These are phyloP conservation scores for Setaria italica DNA, from an alignment of 202 grass and related monocot species.

Conservation along the genomic window DNA sequence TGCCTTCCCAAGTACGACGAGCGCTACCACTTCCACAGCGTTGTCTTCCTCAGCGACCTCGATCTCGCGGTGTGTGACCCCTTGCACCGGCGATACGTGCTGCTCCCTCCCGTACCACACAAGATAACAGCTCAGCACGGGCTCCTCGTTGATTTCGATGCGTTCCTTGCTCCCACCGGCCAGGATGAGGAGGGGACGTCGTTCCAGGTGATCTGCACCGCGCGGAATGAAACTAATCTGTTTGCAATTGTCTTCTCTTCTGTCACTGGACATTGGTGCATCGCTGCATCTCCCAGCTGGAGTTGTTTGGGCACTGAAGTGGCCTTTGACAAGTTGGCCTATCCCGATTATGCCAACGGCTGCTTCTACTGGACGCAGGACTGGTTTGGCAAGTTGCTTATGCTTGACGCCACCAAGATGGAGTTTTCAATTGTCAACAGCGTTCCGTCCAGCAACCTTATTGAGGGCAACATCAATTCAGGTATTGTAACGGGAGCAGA, in stretches of 20 bases:
- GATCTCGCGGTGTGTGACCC: conserved; percentile 14
- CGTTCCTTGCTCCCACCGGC: neutral
- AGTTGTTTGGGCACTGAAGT: too few species aligned
- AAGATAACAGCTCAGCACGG: neutral
- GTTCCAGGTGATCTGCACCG: conserved; percentile 13
- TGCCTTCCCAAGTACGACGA: neutral
- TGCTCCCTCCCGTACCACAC: neutral
- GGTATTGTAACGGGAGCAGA: too few species aligned
- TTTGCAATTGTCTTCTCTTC: conserved; percentile 2
- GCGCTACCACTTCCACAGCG: neutral
- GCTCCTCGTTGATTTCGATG: neutral
- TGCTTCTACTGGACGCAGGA: too few species aligned
- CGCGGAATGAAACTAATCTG: neutral
- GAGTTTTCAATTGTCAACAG: too few species aligned
- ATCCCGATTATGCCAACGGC: too few species aligned
- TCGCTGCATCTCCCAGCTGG: neutral
- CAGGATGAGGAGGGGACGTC: neutral
- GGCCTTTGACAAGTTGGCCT: too few species aligned
- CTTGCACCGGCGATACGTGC: neutral
- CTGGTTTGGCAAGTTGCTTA: too few species aligned
- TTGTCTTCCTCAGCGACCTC: neutral
- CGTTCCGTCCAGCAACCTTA: too few species aligned
- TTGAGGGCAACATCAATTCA: too few species aligned
- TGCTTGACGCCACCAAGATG: too few species aligned
- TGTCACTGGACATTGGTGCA: neutral